Evolutionary conservation across 495 filamentous ascomycete genomes (phyloP).

Genomic region (Penicillium taxi): DNA sequence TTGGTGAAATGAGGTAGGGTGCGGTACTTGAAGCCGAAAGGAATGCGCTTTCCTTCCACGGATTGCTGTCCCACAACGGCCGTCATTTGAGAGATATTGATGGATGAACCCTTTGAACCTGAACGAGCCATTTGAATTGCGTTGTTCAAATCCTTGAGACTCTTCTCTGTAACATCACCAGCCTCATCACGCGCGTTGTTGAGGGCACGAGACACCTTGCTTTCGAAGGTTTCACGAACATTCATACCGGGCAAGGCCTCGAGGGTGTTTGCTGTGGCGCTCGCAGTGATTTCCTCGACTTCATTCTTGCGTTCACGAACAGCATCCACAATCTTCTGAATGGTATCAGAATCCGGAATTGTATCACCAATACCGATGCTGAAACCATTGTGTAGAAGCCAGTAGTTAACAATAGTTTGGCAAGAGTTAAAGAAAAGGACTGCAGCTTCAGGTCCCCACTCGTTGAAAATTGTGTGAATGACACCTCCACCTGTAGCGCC

Average conservation of each 20-base stretch:
- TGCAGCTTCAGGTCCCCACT: constrained; percentile 73
- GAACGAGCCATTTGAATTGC: constrained; percentile 91
- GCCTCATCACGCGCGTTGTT: constrained; percentile 95
- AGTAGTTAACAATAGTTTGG: constrained; percentile 90
- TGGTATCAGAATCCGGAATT: constrained; percentile 78
- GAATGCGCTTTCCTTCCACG: constrained; percentile 97
- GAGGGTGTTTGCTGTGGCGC: constrained; percentile 74
- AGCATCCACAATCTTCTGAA: constrained; percentile 69
- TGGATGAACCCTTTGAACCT: constrained; percentile 94
- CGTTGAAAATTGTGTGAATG: constrained; percentile 93
- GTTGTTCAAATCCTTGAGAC: constrained; percentile 91
- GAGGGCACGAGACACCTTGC: constrained; percentile 82
- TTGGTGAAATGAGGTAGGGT: constrained; percentile 97
- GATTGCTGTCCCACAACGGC: constrained; percentile 95
- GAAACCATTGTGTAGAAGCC: constrained; percentile 96
- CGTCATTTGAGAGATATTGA: constrained; percentile 99
- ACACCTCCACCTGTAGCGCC: constrained; percentile 82
- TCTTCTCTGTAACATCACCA: constrained; percentile 81
- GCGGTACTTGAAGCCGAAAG: constrained; percentile 98
- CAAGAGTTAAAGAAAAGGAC: constrained; percentile 93
- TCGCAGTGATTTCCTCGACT: constrained; percentile 61
- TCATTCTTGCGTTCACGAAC: constrained; percentile 73
- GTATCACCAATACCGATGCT: constrained; percentile 99
- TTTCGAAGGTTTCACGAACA: constrained; percentile 95
- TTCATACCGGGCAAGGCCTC: constrained; percentile 95